Base-by-base conservation (phyloP, 129 eudicot species). In the Helianthus annuus region DNA sequence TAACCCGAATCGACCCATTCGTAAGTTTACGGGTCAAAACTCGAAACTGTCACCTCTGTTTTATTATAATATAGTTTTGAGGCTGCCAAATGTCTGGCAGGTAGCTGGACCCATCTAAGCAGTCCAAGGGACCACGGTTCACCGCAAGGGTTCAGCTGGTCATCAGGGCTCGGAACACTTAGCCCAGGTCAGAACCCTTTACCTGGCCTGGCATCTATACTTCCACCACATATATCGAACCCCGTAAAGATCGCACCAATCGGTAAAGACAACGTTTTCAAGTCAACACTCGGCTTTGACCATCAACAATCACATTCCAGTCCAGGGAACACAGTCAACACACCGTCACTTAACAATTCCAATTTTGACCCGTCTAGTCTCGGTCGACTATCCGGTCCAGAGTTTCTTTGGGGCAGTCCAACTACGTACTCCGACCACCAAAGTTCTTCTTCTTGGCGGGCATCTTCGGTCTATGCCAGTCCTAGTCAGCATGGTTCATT, bases 391-490 rank as follows among this genome's bases (percentile, higher is more conserved):
- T 87, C 98, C 32, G 96, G 95, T 48, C 88, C 97, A 15, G 92
- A 93, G 83, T 93, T 93, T 80, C 96, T 93, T 0, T 93, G 98
- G 98, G 98, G 96, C 63, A 89, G 95, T 82, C 95, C 96, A 24
- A 77, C 86, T 61, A 66, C 83, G 32, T 76, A 73, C 61, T 81
- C 95, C 14, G 95, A 83, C 68, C 77, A 54, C 40, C 61, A 77
- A n/a, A 86, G 81, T 76, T 64, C 88, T 53, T 75, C 89, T 69
- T 79, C 85, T 16, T 87, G 95, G 98, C 70, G 86, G 39, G 79
- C 88, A 17, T 90, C 94, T 68, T 69, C 88, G 0, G 77, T 71
- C 12, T 85, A 81, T n/a, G 80, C 85, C 14, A 83, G 77, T 73
- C 70, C 92, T 38, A 79, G 73, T 70, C 79, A 71, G 78, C 94